Evolutionary conservation across 352 stramenopile species (phyloP).

Genomic region (Phytophthora fragariae): DNA sequence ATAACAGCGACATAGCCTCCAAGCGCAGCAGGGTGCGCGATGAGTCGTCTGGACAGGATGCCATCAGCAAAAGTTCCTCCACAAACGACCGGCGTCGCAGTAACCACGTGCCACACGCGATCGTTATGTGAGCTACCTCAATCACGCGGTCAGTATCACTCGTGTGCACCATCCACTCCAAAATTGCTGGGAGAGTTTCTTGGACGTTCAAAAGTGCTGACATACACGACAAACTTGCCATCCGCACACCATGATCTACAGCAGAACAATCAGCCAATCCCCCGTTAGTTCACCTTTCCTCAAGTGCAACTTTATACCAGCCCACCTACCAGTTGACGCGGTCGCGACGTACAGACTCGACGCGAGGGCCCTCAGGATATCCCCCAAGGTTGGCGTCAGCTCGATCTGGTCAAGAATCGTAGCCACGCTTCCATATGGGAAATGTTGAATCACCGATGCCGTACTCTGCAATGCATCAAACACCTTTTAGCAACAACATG

Average conservation of each 20-base stretch:
- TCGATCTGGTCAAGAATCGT: constrained; percentile 58
- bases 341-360: constrained; percentile 74
- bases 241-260: constrained; percentile 79
- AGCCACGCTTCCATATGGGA: constrained; percentile 75
- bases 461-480: constrained; percentile 49
- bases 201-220: constrained; percentile 80
- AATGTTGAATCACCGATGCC: constrained; percentile 78
- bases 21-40: constrained; percentile 65
- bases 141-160: constrained; percentile 55
- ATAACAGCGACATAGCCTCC: constrained; percentile 86
- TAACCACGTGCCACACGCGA: constrained; percentile 65
- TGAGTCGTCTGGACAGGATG: constrained; percentile 66
- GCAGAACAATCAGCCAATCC: not conserved
- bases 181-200: constrained; percentile 62
- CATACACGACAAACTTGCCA: constrained; percentile 83
- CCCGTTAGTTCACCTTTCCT: not conserved
- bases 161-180: constrained; percentile 79
- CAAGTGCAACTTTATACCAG: not conserved
- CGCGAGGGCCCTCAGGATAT: constrained; percentile 73
- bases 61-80: constrained; percentile 75
- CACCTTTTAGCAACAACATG: not conserved
- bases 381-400: constrained; percentile 58
- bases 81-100: constrained; percentile 76
- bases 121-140: constrained; percentile 65
- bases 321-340: constrained; percentile 60